A percentile compares a stretch with the other conserved stretches of the same genome.
Evolutionary conservation across 1,139 yeast species (phyloP).

Genomic region (Yamadazyma atlantica): DNA sequence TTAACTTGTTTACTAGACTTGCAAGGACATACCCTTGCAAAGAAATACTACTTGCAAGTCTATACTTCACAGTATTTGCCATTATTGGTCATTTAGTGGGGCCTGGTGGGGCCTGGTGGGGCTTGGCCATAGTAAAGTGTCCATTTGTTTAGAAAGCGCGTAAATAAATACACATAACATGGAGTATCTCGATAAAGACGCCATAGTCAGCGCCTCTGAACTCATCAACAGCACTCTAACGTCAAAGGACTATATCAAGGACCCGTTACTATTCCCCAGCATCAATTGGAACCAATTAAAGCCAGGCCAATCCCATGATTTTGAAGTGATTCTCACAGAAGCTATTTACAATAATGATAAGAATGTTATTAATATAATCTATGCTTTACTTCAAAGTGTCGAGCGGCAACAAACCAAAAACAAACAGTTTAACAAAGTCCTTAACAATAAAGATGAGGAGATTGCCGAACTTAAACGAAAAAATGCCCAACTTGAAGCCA

Average conservation of each 20-base stretch:
- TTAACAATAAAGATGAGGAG: slow-evolving; percentile 30
- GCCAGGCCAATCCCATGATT: slow-evolving; percentile 17
- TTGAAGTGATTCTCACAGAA: slow-evolving; percentile 25
- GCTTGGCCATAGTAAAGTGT: too few species aligned
- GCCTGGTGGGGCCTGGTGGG: too few species aligned
- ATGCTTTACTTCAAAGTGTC: slow-evolving; percentile 38
- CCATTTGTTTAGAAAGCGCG: too few species aligned
- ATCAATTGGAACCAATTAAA: slow-evolving; percentile 34
- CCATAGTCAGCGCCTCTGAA: slow-evolving; percentile 38
- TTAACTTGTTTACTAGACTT: too few species aligned
- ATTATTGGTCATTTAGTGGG: too few species aligned
- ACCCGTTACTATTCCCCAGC: slow-evolving; percentile 33
- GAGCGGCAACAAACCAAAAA: slow-evolving; percentile 41
- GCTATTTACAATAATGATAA: slow-evolving; percentile 43
- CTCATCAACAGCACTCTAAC: slow-evolving; percentile 37
- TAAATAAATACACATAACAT: too few species aligned
- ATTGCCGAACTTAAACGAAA: slow-evolving; percentile 27
- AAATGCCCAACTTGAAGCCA: slow-evolving; percentile 22
- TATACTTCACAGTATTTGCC: too few species aligned
- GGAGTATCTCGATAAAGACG: slow-evolving; percentile 24
- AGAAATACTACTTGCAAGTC: too few species aligned
- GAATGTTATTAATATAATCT: slow-evolving; percentile 41
- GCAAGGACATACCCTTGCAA: too few species aligned
- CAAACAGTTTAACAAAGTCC: slow-evolving; percentile 28
- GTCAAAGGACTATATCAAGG: slow-evolving; percentile 38